Conservation (phyloP, 805 yeast genomes). For the Nakazawaea wyomingensis region DNA sequence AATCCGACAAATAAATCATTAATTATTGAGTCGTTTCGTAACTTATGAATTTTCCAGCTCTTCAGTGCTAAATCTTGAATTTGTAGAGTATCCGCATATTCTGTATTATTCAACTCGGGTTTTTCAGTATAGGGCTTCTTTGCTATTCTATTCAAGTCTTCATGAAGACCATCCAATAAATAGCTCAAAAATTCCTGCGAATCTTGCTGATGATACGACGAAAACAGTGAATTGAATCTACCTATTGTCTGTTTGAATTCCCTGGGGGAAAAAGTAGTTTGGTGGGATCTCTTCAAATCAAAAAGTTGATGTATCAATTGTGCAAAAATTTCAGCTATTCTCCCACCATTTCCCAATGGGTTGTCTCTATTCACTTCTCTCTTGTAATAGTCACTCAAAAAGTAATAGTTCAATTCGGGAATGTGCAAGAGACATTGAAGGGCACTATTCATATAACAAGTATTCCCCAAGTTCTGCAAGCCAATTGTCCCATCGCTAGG, state of each 20-base stretch:
- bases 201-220: slow-evolving; percentile 84
- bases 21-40: slow-evolving; percentile 79
- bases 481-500: slow-evolving; percentile 50
- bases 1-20: slow-evolving; percentile 85
- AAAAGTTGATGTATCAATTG: slow-evolving; percentile 58
- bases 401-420: slow-evolving; percentile 77
- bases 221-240: slow-evolving; percentile 68
- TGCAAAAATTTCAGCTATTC: slow-evolving; percentile 74
- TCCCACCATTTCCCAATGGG: slow-evolving; percentile 84
- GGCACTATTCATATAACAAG: slow-evolving; percentile 95
- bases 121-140: slow-evolving; percentile 85
- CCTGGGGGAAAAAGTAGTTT: slow-evolving; percentile 50
- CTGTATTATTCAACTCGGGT: slow-evolving; percentile 70
- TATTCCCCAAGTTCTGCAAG: slow-evolving; percentile 73
- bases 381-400: slow-evolving; percentile 53
- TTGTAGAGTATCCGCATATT: slow-evolving; percentile 45
- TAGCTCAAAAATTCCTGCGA: slow-evolving; percentile 90
- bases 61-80: slow-evolving; percentile 60
- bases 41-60: slow-evolving; percentile 77
- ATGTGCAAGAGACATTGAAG: slow-evolving; percentile 83
- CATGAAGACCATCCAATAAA: slow-evolving; percentile 84
- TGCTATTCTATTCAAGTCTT: slow-evolving; percentile 79
- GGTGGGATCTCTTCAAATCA: slow-evolving; percentile 21
- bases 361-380: slow-evolving; percentile 68
- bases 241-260: slow-evolving; percentile 79